Evolutionary conservation across 139 green algal species (phyloP).

Genomic region (Closterium sp.): DNA sequence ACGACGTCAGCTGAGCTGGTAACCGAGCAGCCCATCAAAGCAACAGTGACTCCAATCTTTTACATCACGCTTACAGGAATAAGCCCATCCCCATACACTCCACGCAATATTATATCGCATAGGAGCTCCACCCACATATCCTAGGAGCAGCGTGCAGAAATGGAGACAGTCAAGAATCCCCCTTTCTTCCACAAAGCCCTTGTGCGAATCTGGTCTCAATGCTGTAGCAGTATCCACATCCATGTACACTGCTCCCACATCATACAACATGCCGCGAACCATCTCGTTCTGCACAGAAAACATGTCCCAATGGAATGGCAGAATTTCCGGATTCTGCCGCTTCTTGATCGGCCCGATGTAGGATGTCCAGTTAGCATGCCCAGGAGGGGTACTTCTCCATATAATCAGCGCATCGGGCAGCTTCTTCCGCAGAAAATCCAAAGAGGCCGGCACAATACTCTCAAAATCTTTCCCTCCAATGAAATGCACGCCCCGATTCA

Average conservation of each 20-base stretch:
- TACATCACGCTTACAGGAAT: not conserved
- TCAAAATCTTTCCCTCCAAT: not conserved
- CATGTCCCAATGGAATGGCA: not conserved
- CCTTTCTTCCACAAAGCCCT: not conserved
- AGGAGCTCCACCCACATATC: slow-evolving; percentile 2
- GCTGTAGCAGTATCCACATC: not conserved
- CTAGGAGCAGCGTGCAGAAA: not conserved
- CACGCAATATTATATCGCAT: not conserved
- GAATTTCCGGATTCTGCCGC: not conserved
- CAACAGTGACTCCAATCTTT: not conserved
- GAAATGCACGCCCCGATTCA: not conserved
- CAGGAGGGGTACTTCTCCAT: not conserved
- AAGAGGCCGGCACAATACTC: not conserved
- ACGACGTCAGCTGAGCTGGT: not conserved
- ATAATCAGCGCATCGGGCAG: not conserved
- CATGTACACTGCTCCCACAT: slow-evolving; percentile 1
- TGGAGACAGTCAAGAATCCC: not conserved
- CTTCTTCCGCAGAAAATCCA: not conserved
- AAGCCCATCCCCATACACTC: not conserved
- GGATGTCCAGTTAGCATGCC: not conserved
- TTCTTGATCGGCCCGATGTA: not conserved
- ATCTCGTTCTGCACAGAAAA: not conserved
- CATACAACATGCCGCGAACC: not conserved
- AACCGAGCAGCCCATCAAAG: not conserved
- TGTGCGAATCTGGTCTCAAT: not conserved